Percentiles rank a stretch among this genome's conserved stretches.
Conservation (phyloP, 2,329 filamentous ascomycete genomes). For the Emmonsia crescens region DNA sequence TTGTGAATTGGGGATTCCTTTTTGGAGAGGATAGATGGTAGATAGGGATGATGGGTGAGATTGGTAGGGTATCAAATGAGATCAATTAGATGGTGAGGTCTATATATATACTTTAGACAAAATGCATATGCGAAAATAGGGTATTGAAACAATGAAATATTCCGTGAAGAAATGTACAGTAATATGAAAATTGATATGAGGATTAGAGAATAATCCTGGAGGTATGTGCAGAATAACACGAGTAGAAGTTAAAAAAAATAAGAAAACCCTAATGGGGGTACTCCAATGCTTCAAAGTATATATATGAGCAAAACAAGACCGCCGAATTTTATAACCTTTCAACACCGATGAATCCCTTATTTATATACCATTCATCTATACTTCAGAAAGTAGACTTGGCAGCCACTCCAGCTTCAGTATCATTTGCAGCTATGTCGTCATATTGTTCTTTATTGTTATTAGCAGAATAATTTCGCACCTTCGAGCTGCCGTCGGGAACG, state of each 20-base stretch:
- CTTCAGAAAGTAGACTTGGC: neutral
- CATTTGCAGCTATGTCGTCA: neutral
- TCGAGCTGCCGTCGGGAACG: slow-evolving; percentile 55
- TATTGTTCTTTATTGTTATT: neutral
- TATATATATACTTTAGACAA: neutral
- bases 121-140: neutral
- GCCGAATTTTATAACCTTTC: too few species aligned
- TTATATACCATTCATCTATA: neutral
- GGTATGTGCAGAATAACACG: neutral
- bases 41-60: neutral
- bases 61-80: neutral
- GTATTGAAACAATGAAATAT: neutral
- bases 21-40: neutral
- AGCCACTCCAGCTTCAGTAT: neutral
- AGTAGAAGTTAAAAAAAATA: neutral
- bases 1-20: too few species aligned
- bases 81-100: neutral
- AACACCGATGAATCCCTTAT: too few species aligned
- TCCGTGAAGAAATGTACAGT: neutral
- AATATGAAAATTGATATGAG: neutral
- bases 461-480: slow-evolving; percentile 8
- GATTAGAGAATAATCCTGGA: neutral
- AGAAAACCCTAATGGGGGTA: neutral
- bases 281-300: neutral
- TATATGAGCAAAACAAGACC: neutral